Evolutionary conservation across 805 yeast species (phyloP).

Genomic region (Candida arabinofermentans): DNA sequence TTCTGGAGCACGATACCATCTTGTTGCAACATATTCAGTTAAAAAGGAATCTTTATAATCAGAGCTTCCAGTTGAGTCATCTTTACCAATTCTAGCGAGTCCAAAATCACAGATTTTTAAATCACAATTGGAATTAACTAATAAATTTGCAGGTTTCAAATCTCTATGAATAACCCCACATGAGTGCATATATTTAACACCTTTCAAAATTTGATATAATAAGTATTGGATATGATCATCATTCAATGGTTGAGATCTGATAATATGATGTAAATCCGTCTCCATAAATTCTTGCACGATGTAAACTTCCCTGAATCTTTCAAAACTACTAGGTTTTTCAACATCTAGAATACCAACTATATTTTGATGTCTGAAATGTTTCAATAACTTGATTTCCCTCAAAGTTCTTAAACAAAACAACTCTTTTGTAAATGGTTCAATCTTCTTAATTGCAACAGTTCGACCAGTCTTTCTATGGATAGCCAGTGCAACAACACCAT

Average conservation of each 20-base stretch:
- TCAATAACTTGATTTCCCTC: constrained; percentile 63
- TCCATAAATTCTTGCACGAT: constrained; percentile 78
- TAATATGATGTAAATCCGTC: constrained; percentile 63
- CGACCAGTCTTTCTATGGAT: constrained; percentile 52
- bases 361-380: constrained; percentile 69
- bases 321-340: constrained; percentile 56
- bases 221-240: constrained; percentile 71
- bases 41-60: constrained; percentile 36
- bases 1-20: constrained; percentile 86
- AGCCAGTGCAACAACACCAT: constrained; percentile 75
- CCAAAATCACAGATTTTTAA: constrained; percentile 80
- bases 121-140: constrained; percentile 68
- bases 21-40: constrained; percentile 80
- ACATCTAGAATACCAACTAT: constrained; percentile 64
- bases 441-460: constrained; percentile 74
- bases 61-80: constrained; percentile 32
- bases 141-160: constrained; percentile 67
- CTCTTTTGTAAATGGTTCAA: constrained; percentile 64
- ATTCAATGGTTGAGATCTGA: constrained; percentile 49
- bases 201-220: constrained; percentile 65
- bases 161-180: constrained; percentile 76
- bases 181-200: constrained; percentile 65
- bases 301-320: constrained; percentile 67
- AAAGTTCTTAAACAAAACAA: constrained; percentile 67
- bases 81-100: constrained; percentile 53